phyloP scores from a whole-genome alignment of 306 rosid species.

The Malus orientalis region DNA sequence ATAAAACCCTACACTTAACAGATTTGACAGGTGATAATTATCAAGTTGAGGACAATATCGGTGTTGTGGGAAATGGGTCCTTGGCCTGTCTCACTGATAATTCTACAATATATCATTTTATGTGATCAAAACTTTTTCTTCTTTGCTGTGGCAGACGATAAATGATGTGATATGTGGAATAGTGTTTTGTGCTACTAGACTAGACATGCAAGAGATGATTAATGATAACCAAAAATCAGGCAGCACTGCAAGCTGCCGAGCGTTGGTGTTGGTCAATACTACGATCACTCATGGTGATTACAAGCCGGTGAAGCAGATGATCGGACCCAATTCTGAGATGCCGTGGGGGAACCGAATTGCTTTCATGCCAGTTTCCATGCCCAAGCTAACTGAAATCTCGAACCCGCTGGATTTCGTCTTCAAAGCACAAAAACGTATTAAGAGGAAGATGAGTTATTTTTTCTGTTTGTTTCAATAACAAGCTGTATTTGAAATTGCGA shows the following conservation, averaged over 20 bases:
- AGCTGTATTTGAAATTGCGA: slow-evolving; percentile 31
- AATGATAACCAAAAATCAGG: slow-evolving; percentile 18
- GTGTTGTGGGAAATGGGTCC: no score
- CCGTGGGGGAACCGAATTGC: slow-evolving; percentile 44
- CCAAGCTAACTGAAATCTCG: slow-evolving; percentile 23
- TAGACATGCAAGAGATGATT: slow-evolving; percentile 38
- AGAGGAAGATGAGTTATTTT: slow-evolving; percentile 40
- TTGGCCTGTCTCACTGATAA: no score
- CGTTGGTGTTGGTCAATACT: slow-evolving; percentile 51
- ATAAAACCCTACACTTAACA: no score
- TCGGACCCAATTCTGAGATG: background rate
- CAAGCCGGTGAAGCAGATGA: slow-evolving; percentile 44
- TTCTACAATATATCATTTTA: background rate
- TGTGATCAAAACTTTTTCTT: background rate
- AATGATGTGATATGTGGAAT: slow-evolving; percentile 52
- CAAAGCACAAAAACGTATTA: slow-evolving; percentile 33
- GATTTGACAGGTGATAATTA: no score
- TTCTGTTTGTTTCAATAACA: slow-evolving; percentile 23
- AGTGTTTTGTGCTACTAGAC: slow-evolving; percentile 33
- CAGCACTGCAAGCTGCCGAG: slow-evolving; percentile 21
- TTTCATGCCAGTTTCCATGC: slow-evolving; percentile 42
- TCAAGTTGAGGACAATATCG: no score
- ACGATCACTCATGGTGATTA: slow-evolving; percentile 34
- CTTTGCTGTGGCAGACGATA: slow-evolving; percentile 18
- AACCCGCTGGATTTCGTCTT: slow-evolving; percentile 38